Evolutionary conservation across 2,329 filamentous ascomycete genomes (phyloP), one percentile per base, ranked within the genome.

Genomic region (Emericellopsis atlantica): DNA sequence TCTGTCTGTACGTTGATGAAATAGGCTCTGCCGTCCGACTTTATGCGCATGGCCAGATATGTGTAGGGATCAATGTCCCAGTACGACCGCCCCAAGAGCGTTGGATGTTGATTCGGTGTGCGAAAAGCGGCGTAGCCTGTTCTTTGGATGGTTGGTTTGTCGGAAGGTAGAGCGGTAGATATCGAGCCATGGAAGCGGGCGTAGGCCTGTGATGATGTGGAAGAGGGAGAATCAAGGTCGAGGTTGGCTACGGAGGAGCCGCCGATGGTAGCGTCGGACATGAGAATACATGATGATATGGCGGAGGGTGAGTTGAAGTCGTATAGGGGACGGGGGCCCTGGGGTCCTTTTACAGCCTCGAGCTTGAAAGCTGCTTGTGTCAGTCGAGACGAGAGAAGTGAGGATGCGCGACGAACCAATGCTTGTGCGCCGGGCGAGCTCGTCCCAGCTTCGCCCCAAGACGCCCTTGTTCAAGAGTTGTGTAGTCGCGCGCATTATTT

Each of bases 1-100:
- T 98, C 90, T 4, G 89, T 95, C 66, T 96, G 92, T 14, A 98
- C 67, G 60, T 98, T 98, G 53, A 98, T 78, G 43, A 95, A 86
- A 66, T 96, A 98, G 52, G 85, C 83, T 44, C 92, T 73, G 14
- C 88, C 89, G 56, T 96, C 92, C 4, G 85, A 90, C 59, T 88
- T 92, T 51, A 98, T 72, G 12, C 89, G 81, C 54, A 98, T 62
- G 0, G 87, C 90, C 9, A 98, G 79, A 61, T 88, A 95, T 11
- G 74, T 67, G 62, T 94, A 96, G 3, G 84, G 80, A 53, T 95
- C 89, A 40, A 95, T 81, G 56, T 96, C 82, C 86, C 87, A 95
- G 18, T 87, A 66, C 29, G 84, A 70, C 42, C 80, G 81, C 33
- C 92, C 92, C 54, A 96, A 95, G n/a, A 95, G 60, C 16, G 86